Percentiles rank a stretch among this genome's conserved stretches.
phyloP scores from a whole-genome alignment of 192 early-diverging fungal genomes.

The Backusella parvicylindrica region DNA sequence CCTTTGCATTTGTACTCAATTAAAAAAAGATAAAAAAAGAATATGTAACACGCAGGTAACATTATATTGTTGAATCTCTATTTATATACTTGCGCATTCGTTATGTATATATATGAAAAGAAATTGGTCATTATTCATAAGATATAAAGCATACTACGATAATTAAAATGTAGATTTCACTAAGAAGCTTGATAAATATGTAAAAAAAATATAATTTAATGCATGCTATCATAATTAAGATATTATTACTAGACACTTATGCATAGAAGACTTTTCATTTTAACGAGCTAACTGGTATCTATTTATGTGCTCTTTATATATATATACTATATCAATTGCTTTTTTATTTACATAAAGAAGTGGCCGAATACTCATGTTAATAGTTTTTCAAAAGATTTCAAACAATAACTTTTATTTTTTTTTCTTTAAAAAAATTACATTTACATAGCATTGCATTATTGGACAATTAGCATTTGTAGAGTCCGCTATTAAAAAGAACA shows the following conservation, averaged over 20 bases:
- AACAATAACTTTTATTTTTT: background rate
- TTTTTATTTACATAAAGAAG: background rate
- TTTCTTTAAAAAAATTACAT: background rate
- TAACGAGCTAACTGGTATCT: background rate
- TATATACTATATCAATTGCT: background rate
- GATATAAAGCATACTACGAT: background rate
- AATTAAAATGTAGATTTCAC: background rate
- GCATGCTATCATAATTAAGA: background rate
- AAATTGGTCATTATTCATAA: background rate
- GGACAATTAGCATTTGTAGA: background rate
- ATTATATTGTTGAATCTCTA: background rate
- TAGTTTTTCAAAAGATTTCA: background rate
- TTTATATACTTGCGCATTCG: background rate
- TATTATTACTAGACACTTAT: background rate
- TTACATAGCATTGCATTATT: background rate
- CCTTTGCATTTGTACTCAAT: background rate
- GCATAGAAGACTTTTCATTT: background rate
- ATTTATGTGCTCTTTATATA: background rate
- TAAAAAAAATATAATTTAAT: background rate
- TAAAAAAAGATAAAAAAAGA: background rate
- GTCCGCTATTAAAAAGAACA: background rate
- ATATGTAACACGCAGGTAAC: slow-evolving; percentile 1
- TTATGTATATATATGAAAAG: background rate
- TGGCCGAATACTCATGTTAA: background rate
- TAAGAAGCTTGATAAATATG: no score